phyloP scores from a whole-genome alignment of 148 eudicot genomes.

The Suaeda aralocaspica region DNA sequence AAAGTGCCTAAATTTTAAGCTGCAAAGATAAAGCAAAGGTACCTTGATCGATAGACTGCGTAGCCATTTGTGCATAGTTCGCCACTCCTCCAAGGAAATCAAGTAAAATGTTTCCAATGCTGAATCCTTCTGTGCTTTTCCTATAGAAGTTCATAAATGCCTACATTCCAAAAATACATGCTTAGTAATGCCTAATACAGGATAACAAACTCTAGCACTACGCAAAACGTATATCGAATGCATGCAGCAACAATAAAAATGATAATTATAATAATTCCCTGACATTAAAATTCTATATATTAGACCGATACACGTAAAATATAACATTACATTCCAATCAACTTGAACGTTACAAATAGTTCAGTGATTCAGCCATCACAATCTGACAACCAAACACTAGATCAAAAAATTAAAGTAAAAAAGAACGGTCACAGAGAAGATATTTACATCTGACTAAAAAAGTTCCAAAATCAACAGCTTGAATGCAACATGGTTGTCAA shows the following conservation, averaged over 20 bases:
- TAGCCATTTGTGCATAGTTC: slow-evolving; percentile 71
- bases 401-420: too few species aligned
- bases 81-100: slow-evolving; percentile 71
- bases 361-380: not conserved
- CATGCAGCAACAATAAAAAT: too few species aligned
- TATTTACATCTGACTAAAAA: too few species aligned
- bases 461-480: too few species aligned
- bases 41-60: slow-evolving; percentile 85
- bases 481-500: too few species aligned
- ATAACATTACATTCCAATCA: not conserved
- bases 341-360: not conserved
- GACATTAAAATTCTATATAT: too few species aligned
- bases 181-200: not conserved
- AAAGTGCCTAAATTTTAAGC: not conserved
- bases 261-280: too few species aligned
- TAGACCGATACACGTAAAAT: not conserved
- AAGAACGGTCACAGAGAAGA: too few species aligned
- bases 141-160: slow-evolving; percentile 70
- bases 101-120: slow-evolving; percentile 79
- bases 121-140: slow-evolving; percentile 85
- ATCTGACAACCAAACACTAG: too few species aligned
- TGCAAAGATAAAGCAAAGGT: slow-evolving; percentile 13
- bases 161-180: slow-evolving; percentile 26
- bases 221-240: too few species aligned
- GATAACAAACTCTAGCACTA: not conserved